Evolutionary conservation across 2,329 filamentous ascomycete species (phyloP).

Genomic region (Atkinsonella hypoxylon): DNA sequence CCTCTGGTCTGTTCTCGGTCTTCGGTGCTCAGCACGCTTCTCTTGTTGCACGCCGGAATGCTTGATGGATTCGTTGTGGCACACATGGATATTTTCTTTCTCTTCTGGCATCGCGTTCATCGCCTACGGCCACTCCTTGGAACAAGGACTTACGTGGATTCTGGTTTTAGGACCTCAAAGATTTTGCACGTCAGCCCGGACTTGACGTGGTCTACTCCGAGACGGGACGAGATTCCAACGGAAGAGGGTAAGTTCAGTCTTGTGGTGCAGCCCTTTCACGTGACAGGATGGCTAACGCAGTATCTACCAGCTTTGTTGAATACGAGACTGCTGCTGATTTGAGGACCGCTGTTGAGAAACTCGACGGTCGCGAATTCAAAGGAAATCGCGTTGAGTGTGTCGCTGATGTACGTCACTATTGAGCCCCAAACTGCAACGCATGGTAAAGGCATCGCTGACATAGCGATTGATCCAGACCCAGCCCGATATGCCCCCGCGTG

Average conservation of each 20-base stretch:
- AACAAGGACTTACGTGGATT: slow-evolving; percentile 69
- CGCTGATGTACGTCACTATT: slow-evolving; percentile 61
- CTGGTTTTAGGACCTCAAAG: slow-evolving; percentile 94
- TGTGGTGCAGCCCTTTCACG: no score
- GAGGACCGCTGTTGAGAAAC: slow-evolving; percentile 84
- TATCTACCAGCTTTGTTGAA: slow-evolving; percentile 68
- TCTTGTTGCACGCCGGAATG: slow-evolving; percentile 10
- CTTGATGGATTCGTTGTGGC: slow-evolving; percentile 25
- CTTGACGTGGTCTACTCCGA: slow-evolving; percentile 98
- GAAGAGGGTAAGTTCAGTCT: slow-evolving; percentile 61
- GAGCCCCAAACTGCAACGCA: background rate
- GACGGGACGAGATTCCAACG: slow-evolving; percentile 81
- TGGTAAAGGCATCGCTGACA: background rate
- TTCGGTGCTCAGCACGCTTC: slow-evolving; percentile 4
- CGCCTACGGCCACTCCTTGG: slow-evolving; percentile 31
- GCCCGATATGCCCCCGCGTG: slow-evolving; percentile 60
- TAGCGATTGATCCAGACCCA: slow-evolving; percentile 46
- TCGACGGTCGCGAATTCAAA: slow-evolving; percentile 89
- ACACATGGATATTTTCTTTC: slow-evolving; percentile 14
- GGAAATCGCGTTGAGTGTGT: slow-evolving; percentile 74
- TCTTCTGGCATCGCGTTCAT: slow-evolving; percentile 10
- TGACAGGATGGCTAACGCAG: background rate
- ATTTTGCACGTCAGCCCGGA: slow-evolving; percentile 93
- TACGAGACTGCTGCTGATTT: slow-evolving; percentile 90
- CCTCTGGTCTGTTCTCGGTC: slow-evolving; percentile 17